Conservation (phyloP, 2,329 filamentous ascomycete species). For the Colletotrichum liriopes region DNA sequence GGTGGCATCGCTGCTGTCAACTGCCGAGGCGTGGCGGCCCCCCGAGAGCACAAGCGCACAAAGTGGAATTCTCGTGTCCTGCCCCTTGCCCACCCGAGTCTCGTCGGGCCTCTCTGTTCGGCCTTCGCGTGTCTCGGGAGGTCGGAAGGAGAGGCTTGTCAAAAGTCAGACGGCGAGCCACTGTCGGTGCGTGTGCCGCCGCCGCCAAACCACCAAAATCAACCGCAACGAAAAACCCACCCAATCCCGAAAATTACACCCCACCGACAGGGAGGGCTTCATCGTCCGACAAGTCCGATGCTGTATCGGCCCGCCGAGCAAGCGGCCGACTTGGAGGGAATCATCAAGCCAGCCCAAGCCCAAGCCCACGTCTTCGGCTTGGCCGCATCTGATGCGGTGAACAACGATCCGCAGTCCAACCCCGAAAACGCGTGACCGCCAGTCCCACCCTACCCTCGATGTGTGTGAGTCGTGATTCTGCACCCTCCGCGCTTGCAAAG, state of each 20-base stretch:
- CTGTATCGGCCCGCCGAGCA: constrained; percentile 18
- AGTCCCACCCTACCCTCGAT: background rate
- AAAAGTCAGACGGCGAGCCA: constrained; percentile 1
- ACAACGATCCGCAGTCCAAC: constrained; percentile 19
- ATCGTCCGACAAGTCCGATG: constrained; percentile 31
- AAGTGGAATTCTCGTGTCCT: background rate
- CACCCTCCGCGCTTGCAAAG: background rate
- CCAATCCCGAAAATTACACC: background rate
- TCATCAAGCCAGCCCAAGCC: background rate
- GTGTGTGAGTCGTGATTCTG: background rate
- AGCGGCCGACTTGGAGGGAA: background rate
- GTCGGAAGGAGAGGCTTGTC: background rate
- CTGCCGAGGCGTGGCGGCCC: constrained; percentile 19
- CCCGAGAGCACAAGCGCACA: constrained; percentile 2
- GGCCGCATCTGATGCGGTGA: constrained; percentile 40
- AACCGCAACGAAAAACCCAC: background rate
- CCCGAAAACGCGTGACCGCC: constrained; percentile 25
- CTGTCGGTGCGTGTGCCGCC: constrained; percentile 3
- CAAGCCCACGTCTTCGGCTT: constrained; percentile 33
- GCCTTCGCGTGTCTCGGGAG: constrained; percentile 12
- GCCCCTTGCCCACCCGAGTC: background rate
- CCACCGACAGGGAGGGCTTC: constrained; percentile 13
- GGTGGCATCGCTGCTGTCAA: background rate
- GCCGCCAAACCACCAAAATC: background rate
- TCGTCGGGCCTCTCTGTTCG: background rate